phyloP scores from a whole-genome alignment of 2,329 filamentous ascomycete genomes.

The Microsporum audouinii region DNA sequence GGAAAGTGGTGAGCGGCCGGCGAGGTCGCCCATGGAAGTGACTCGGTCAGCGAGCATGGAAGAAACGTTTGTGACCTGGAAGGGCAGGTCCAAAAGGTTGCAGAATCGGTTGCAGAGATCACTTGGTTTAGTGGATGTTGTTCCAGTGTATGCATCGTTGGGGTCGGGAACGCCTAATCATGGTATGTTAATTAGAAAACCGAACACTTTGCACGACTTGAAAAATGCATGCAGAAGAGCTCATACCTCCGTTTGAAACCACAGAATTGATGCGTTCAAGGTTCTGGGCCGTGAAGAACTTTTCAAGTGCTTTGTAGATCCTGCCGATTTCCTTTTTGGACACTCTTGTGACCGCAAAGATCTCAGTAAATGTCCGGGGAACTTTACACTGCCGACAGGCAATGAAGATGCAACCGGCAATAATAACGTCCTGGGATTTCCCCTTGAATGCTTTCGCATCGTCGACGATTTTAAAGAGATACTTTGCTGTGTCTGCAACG shows the following conservation, averaged over 20 bases:
- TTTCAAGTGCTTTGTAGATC: constrained; percentile 86
- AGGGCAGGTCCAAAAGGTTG: constrained; percentile 64
- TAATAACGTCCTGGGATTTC: constrained; percentile 85
- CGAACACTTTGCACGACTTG: constrained; percentile 9
- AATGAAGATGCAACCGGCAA: constrained; percentile 95
- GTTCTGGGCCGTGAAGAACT: constrained; percentile 68
- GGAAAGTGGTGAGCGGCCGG: constrained; percentile 85
- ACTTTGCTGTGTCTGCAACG: constrained; percentile 81
- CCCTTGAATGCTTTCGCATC: constrained; percentile 91
- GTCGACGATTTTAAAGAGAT: constrained; percentile 88
- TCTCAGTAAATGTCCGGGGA: constrained; percentile 84
- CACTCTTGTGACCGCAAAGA: constrained; percentile 84
- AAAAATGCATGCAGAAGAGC: constrained; percentile 5
- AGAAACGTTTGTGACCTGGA: constrained; percentile 67
- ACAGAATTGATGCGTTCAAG: constrained; percentile 43
- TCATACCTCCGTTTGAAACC: constrained; percentile 46
- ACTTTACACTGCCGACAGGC: constrained; percentile 83
- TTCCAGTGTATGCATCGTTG: constrained; percentile 56
- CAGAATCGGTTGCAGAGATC: constrained; percentile 86
- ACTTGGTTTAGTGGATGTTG: constrained; percentile 64
- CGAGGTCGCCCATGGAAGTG: constrained; percentile 64
- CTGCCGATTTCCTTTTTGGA: constrained; percentile 95
- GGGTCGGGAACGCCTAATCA: constrained; percentile 29
- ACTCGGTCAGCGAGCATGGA: constrained; percentile 68
- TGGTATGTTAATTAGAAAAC: constrained; percentile 5